Evolutionary conservation across 2,329 filamentous ascomycete genomes (phyloP).

Genomic region (Curvularia sp.): DNA sequence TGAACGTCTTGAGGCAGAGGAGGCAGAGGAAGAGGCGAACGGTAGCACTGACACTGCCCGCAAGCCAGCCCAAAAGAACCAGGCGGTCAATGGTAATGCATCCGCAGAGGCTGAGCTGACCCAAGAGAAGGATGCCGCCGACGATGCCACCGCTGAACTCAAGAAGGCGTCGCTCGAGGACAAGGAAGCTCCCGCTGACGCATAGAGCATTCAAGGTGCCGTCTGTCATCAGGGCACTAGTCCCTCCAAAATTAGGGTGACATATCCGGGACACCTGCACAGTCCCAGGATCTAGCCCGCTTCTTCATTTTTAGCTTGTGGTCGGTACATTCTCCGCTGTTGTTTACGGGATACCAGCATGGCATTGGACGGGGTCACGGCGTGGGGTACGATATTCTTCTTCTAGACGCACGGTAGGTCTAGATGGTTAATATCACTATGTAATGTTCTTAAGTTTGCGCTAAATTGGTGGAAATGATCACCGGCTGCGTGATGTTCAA

Average conservation of each 20-base stretch:
- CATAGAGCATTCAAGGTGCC: slow-evolving; percentile 27
- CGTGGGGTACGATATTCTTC: slow-evolving; percentile 23
- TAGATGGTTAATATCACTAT: slow-evolving; percentile 32
- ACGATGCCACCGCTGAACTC: slow-evolving; percentile 66
- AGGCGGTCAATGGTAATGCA: slow-evolving; percentile 60
- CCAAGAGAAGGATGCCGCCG: slow-evolving; percentile 66
- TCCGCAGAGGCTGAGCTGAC: slow-evolving; percentile 62
- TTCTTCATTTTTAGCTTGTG: slow-evolving; percentile 29
- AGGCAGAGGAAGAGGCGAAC: slow-evolving; percentile 58
- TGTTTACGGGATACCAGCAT: slow-evolving; percentile 32
- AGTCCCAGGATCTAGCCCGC: slow-evolving; percentile 28
- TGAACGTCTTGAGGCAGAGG: slow-evolving; percentile 79
- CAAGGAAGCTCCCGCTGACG: slow-evolving; percentile 36
- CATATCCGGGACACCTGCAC: slow-evolving; percentile 28
- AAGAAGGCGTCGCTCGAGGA: slow-evolving; percentile 69
- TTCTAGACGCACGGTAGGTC: slow-evolving; percentile 28
- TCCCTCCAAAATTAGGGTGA: slow-evolving; percentile 26
- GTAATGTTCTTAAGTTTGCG: slow-evolving; percentile 15
- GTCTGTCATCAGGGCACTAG: slow-evolving; percentile 13
- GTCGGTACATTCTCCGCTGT: slow-evolving; percentile 21
- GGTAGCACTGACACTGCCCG: slow-evolving; percentile 63
- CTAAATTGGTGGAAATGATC: slow-evolving; percentile 5
- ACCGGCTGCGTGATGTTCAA: slow-evolving; percentile 1
- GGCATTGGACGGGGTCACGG: slow-evolving; percentile 28
- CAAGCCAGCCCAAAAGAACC: slow-evolving; percentile 61